Evolutionary conservation across 441 rosid genomes (phyloP), one percentile per base, ranked within the genome.

Genomic region (Erysimum cheiri): DNA sequence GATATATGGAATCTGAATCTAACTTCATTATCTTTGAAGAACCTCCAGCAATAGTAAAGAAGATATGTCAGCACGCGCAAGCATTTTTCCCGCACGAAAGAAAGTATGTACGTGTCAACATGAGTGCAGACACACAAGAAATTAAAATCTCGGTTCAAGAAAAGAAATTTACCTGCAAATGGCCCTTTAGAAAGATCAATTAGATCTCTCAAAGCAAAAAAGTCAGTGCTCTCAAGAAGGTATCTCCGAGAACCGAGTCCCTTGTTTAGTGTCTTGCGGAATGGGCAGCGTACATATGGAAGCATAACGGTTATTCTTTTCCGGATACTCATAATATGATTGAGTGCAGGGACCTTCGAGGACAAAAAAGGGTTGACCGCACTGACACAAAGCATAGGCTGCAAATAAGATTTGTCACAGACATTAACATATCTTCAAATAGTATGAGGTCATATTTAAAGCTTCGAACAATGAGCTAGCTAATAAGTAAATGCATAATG

Each of bases 341-440:
- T 84, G 69, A 95, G 85, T 26, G 95, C 89, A 71, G 98, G 97
- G 70, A 95, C 92, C 85, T 83, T 95, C 3, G 97, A 82, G 78
- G 87, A 92, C 59, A 92, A 80, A 72, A 88, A 81, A 63, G 99
- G 98, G 81, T 92, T 95, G 46, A 95, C 96, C 3, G 98, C 98
- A 82, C 98, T 89, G 24, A 91, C 95, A 75, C 99, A 95, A 63
- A 95, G 99, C 98, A 95, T 84, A 59, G 98, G 96, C 98, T 95
- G 95, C 90, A 84, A 68, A 72, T 5, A 76, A 61, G 74, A 55
- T 63, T 58, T 43, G 49, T 57, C 32, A 60, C 65, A 28, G 40
- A 67, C 63, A 73, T 73, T 65, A 63, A 24, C 61, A 70, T 56
- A 24, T 60, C 56, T 37, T 73, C 71, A 56, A 56, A 40, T 47